Evolutionary conservation across 768 basidiomycete genomes (phyloP).

Genomic region (Russula emetica): DNA sequence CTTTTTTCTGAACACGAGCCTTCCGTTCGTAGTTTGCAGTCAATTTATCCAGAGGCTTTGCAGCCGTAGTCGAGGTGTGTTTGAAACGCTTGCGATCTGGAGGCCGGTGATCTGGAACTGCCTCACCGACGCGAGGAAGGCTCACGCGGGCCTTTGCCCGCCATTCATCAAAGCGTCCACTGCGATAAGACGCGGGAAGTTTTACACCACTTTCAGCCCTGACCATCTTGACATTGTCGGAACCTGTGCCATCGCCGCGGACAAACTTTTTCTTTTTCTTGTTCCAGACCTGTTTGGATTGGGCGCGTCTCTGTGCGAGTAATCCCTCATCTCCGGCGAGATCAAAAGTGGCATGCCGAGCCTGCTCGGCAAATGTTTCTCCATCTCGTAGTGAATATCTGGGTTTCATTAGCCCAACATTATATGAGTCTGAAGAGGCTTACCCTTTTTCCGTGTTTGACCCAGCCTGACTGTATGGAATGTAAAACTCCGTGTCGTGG

Average conservation of each 20-base stretch:
- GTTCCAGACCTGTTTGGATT: constrained; percentile 72
- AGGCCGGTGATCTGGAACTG: constrained; percentile 47
- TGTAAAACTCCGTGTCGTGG: constrained; percentile 83
- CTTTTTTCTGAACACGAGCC: constrained; percentile 56
- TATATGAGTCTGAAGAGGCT: constrained; percentile 25
- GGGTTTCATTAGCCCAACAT: constrained; percentile 1
- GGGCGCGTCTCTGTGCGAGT: constrained; percentile 53
- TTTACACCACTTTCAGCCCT: constrained; percentile 88
- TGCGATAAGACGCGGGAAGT: constrained; percentile 87
- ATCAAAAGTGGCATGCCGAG: constrained; percentile 74
- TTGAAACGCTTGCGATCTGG: constrained; percentile 52
- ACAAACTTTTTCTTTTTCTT: constrained; percentile 95
- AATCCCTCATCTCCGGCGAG: constrained; percentile 72
- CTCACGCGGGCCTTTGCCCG: constrained; percentile 67
- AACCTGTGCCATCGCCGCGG: constrained; percentile 75
- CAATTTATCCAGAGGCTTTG: constrained; percentile 77
- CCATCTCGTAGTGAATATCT: constrained; percentile 91
- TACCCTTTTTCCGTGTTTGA: constrained; percentile 88
- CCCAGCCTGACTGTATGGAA: constrained; percentile 88
- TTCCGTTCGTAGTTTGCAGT: constrained; percentile 72
- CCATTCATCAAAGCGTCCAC: constrained; percentile 96
- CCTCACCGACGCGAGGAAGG: constrained; percentile 80
- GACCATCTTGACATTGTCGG: constrained; percentile 92
- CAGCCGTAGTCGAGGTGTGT: constrained; percentile 57
- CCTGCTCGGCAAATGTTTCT: constrained; percentile 83